Evolutionary conservation across 2,329 filamentous ascomycete species (phyloP).

Genomic region (Coniochaeta hoffmannii): DNA sequence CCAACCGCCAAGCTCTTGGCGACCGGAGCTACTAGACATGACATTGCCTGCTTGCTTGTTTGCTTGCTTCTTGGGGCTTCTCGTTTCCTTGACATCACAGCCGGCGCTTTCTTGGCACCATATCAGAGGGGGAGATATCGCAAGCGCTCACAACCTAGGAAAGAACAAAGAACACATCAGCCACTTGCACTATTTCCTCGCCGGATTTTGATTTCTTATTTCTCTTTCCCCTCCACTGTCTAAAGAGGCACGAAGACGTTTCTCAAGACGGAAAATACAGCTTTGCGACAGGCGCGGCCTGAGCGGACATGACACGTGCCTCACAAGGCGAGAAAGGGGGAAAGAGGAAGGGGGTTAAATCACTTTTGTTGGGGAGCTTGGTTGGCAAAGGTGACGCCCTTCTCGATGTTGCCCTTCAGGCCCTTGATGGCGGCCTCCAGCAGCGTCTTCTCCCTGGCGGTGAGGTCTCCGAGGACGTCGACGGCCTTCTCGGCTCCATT

Average conservation of each 20-base stretch:
- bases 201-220: neutral
- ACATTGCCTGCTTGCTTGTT: neutral
- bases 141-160: slow-evolving; percentile 2
- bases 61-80: neutral
- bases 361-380: slow-evolving; percentile 85
- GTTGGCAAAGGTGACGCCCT: slow-evolving; percentile 85
- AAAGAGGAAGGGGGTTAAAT: slow-evolving; percentile 33
- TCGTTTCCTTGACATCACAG: neutral
- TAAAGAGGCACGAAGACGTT: neutral
- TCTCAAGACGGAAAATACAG: neutral
- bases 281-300: neutral
- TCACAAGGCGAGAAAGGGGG: slow-evolving; percentile 8
- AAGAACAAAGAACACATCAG: slow-evolving; percentile 3
- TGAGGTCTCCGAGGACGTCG: slow-evolving; percentile 70
- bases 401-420: slow-evolving; percentile 86
- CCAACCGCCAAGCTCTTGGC: neutral
- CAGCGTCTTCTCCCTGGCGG: slow-evolving; percentile 83
- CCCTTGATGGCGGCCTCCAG: slow-evolving; percentile 68
- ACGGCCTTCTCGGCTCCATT: slow-evolving; percentile 79
- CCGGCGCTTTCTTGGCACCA: neutral
- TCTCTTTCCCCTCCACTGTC: neutral
- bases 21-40: neutral
- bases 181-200: neutral
- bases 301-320: slow-evolving; percentile 6
- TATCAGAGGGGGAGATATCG: neutral